Base-by-base conservation (phyloP, 306 rosid genomes). In the Vigna mungo region DNA sequence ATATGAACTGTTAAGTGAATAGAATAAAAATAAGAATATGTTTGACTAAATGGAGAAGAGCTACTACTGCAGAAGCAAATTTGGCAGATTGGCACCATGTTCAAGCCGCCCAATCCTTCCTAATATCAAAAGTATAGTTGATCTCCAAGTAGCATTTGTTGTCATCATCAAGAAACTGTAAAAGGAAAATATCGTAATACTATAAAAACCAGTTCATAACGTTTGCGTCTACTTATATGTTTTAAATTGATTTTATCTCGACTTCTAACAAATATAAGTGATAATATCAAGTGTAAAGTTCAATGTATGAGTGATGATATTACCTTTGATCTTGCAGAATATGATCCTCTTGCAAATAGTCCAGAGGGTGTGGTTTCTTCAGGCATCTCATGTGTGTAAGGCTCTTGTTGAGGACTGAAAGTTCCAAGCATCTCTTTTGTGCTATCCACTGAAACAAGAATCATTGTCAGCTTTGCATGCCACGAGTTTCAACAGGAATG, bases 341-440 rank as follows among this genome's bases (percentile, higher is more conserved):
- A 95, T 70, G 85, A 52, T 78, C 98, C 97, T 85, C 96, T 92
- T 23, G 96, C 98, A 81, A 95, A 92, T 2, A 92, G 56, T 8
- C 97, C 97, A 41, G 98, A 86, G 30, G 97, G 97, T 62, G 96
- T 95, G 81, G 89, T 86, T 77, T 95, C 98, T 86, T 95, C 96
- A 0, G 89, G 92, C 80, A 95, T 86, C 86, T 89, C 96, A 74
- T 87, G 90, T 2, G 92, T 87, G 87, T 89, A 95, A 58, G 97
- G 87, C 78, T 90, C 97, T 36, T 53, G 18, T 79, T 92, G 97
- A 53, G 97, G 98, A 78, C 97, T 90, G 66, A 89, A 92, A 34
- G 98, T 95, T 87, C 97, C 98, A 56, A 95, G 86, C 97, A 95
- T 95, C 82, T 89, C 97, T 76, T 89, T 90, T 23, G 92, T 2